Conservation (phyloP, 768 basidiomycete genomes). For the Mycena filopes region DNA sequence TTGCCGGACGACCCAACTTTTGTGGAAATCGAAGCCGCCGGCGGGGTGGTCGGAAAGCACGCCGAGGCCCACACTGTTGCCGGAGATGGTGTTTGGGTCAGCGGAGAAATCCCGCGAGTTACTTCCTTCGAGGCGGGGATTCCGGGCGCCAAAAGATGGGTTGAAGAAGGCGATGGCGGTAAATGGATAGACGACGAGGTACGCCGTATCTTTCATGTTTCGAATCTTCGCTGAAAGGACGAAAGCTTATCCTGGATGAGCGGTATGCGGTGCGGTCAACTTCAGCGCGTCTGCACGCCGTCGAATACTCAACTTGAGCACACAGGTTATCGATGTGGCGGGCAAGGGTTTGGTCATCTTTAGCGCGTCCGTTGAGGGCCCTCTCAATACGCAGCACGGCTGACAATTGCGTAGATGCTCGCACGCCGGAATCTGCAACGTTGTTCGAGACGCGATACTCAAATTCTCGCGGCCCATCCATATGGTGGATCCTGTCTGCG, state of each 20-base stretch:
- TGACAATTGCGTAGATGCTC: constrained; percentile 56
- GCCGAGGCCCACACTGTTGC: constrained; percentile 73
- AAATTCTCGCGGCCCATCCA: constrained; percentile 76
- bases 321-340: too few species aligned
- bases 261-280: constrained; percentile 80
- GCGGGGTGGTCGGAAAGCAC: constrained; percentile 67
- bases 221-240: not conserved
- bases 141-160: constrained; percentile 74
- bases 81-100: constrained; percentile 74
- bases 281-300: constrained; percentile 85
- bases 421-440: constrained; percentile 89
- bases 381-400: not conserved
- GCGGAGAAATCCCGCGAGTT: constrained; percentile 81
- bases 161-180: constrained; percentile 49
- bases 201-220: constrained; percentile 6
- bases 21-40: constrained; percentile 64
- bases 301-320: too few species aligned
- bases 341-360: too few species aligned
- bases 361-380: constrained; percentile 61
- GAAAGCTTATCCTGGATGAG: constrained; percentile 84
- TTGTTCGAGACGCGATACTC: constrained; percentile 73
- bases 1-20: constrained; percentile 80
- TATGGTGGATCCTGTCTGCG: constrained; percentile 64
- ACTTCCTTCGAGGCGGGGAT: constrained; percentile 77
- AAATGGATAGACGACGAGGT: constrained; percentile 70